Conservation (phyloP, 495 filamentous ascomycete species). For the Tetracladium marchalianum region DNA sequence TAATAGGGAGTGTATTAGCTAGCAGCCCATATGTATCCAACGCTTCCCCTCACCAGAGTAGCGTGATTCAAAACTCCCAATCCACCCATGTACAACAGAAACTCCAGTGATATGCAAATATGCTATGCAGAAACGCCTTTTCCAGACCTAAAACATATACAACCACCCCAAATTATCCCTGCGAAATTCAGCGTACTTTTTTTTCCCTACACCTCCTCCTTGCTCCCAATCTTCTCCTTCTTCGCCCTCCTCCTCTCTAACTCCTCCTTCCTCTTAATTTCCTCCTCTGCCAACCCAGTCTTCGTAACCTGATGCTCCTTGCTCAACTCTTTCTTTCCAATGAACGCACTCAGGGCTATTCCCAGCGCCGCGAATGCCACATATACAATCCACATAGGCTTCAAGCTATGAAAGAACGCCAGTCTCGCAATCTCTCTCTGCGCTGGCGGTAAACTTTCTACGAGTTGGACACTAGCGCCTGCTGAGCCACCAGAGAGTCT, state of each 20-base stretch:
- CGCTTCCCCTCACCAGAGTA: too few species aligned
- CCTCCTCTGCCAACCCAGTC: conserved; percentile 16
- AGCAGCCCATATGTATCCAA: too few species aligned
- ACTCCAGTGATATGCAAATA: too few species aligned
- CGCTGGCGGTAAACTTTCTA: conserved; percentile 35
- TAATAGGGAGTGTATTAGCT: too few species aligned
- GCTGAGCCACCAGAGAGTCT: conserved; percentile 41
- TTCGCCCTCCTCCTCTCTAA: conserved; percentile 3
- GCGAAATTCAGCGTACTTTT: too few species aligned
- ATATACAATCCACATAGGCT: conserved; percentile 56
- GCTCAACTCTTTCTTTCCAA: conserved; percentile 9
- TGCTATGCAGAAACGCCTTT: too few species aligned
- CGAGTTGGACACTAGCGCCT: conserved; percentile 47
- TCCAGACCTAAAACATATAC: too few species aligned
- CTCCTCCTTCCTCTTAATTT: conserved; percentile 10
- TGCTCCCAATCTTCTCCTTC: conserved; percentile 2
- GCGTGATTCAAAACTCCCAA: too few species aligned
- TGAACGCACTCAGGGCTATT: conserved; percentile 5
- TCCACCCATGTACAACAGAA: too few species aligned
- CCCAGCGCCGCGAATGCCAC: conserved; percentile 20
- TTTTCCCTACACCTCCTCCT: conserved; percentile 19
- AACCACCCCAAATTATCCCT: too few species aligned
- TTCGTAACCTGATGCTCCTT: conserved; percentile 15
- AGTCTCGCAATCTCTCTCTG: conserved; percentile 28
- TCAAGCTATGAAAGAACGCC: conserved; percentile 47